Evolutionary conservation across 2,329 filamentous ascomycete genomes (phyloP).

Genomic region (Sclerotinia sclerotiorum): DNA sequence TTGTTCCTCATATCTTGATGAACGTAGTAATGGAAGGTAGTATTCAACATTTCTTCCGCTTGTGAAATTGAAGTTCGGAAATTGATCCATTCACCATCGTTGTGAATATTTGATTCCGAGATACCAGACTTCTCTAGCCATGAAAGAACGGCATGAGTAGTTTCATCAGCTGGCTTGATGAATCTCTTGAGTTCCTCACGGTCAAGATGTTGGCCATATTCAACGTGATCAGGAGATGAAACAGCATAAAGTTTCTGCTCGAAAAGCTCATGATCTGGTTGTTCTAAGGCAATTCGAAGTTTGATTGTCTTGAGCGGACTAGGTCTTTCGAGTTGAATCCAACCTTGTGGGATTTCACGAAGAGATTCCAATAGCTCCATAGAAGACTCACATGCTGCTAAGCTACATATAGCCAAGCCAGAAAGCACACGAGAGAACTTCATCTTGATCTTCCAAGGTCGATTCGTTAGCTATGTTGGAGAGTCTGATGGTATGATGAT

Average conservation of each 20-base stretch:
- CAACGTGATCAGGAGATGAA: slow-evolving; percentile 48
- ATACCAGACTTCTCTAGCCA: slow-evolving; percentile 57
- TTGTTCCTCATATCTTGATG: slow-evolving; percentile 44
- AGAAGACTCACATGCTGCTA: slow-evolving; percentile 19
- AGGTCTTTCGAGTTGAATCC: slow-evolving; percentile 30
- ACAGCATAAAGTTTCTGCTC: slow-evolving; percentile 47
- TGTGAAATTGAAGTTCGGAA: slow-evolving; percentile 36
- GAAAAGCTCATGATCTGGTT: slow-evolving; percentile 47
- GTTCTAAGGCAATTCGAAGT: slow-evolving; percentile 41
- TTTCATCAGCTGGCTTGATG: slow-evolving; percentile 52
- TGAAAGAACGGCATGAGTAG: slow-evolving; percentile 51
- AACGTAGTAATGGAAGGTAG: slow-evolving; percentile 42
- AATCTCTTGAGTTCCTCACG: slow-evolving; percentile 52
- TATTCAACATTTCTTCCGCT: slow-evolving; percentile 37
- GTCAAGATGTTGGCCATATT: slow-evolving; percentile 55
- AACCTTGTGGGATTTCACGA: slow-evolving; percentile 31
- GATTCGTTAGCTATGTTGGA: not conserved
- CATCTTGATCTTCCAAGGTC: slow-evolving; percentile 15
- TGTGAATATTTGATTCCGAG: slow-evolving; percentile 46
- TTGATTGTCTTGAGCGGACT: slow-evolving; percentile 26
- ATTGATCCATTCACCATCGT: slow-evolving; percentile 54
- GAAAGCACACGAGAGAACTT: slow-evolving; percentile 17
- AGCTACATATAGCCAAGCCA: slow-evolving; percentile 19
- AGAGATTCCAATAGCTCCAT: slow-evolving; percentile 34
- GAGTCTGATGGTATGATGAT: not conserved